Base-by-base conservation (phyloP, 108 stramenopile genomes). In the Seminavis robusta region DNA sequence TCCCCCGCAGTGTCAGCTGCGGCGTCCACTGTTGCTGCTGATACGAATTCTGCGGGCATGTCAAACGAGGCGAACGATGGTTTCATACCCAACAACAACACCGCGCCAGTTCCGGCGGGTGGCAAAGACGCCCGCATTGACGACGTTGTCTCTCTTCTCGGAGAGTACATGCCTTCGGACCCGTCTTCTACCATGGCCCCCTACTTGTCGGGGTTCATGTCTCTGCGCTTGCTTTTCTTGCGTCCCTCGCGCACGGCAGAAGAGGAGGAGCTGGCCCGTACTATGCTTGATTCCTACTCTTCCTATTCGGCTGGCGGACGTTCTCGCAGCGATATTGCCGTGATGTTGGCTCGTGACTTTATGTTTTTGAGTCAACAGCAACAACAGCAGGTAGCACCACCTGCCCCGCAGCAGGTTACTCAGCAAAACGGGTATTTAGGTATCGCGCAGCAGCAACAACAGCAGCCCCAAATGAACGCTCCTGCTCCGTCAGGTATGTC, bases 281-380 rank as follows among this genome's bases (percentile, higher is more conserved):
- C 86, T 15, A 76, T 88, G 55, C 71, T 92, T 16, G 85, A 77
- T 41, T 92, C 91, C 6, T 92, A 77, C 43, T 74, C 87, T 17
- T 84, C 84, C 13, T 92, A 88, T 58, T 73, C 76, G 28, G 71
- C 84, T 16, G 70, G 78, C 1, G 84, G 83, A 24, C 49, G 91
- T 38, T 57, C 78, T 4, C 69, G 74, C 6, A 53, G 62, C 4
- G 91, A 92, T 46, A 85, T 92, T 57, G 91, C 86, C 8, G 49
- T 92, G 16, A 86, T 92, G 84, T 55, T 92, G 33, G 91, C 91
- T 13, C 54, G 91, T 9, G 91, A 92, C 59, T 92, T 77, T 69
- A 83, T 92, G 79, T 88, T 88, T 58, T 49, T 92, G 41, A 74
- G 61, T 34, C 83, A 82, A 52, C 63, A 65, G 30, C 71, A 78